Percentiles rank a stretch among this genome's conserved stretches.
These are phyloP conservation scores for Syzygium syzygioides DNA, from an alignment of 441 rosid species.

Conservation along the genomic window DNA sequence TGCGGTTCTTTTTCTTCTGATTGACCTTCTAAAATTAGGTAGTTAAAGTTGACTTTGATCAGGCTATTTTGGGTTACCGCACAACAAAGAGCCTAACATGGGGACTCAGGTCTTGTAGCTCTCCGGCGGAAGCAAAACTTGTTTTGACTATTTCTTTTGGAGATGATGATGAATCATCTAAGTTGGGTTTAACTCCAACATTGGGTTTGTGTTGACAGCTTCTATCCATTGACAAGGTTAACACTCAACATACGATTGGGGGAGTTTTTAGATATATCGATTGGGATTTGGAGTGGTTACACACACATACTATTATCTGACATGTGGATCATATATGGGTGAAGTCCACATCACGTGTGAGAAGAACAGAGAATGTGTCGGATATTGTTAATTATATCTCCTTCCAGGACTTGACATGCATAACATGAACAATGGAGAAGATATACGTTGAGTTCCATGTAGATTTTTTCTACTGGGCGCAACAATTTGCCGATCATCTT, in stretches of 20 bases:
- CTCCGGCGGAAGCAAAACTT: background rate
- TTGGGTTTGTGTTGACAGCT: background rate
- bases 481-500: background rate
- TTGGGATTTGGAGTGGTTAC: background rate
- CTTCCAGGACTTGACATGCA: background rate
- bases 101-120: background rate
- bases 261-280: background rate
- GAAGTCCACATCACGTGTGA: rapidly evolving
- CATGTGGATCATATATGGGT: rapidly evolving
- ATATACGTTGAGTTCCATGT: background rate
- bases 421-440: background rate
- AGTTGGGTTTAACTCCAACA: background rate
- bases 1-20: background rate
- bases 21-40: background rate
- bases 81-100: background rate
- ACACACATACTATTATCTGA: background rate
- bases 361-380: background rate
- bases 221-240: background rate
- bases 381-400: background rate
- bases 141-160: background rate
- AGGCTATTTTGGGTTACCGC: background rate
- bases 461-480: background rate
- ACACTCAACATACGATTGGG: background rate
- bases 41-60: background rate
- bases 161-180: background rate